Evolutionary conservation across 2,329 filamentous ascomycete species (phyloP).

Genomic region (Pyricularia pennisetigena): DNA sequence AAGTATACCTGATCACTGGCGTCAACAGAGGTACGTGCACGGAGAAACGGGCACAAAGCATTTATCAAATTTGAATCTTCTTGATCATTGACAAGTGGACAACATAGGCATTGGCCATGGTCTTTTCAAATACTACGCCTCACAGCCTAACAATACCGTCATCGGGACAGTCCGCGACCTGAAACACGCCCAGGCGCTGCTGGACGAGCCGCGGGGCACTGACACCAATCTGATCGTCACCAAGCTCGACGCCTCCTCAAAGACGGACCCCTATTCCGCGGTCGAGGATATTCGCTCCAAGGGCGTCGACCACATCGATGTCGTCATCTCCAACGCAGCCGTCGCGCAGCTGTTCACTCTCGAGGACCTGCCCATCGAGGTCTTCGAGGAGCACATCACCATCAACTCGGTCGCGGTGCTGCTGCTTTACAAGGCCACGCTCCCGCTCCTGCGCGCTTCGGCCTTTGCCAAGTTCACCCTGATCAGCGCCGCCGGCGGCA

Average conservation of each 20-base stretch:
- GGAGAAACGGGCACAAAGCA: too few relatives aligned
- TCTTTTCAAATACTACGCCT: not conserved
- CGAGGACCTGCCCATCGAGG: slow-evolving; percentile 8
- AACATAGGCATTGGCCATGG: not conserved
- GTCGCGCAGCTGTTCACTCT: slow-evolving; percentile 7
- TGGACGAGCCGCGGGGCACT: slow-evolving; percentile 53
- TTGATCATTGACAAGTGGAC: not conserved
- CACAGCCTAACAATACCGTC: not conserved
- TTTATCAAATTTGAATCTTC: too few relatives aligned
- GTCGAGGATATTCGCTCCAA: slow-evolving; percentile 5
- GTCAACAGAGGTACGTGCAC: not conserved
- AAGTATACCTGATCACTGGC: not conserved
- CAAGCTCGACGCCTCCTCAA: slow-evolving; percentile 12
- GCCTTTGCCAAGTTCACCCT: slow-evolving; percentile 12
- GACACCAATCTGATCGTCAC: slow-evolving; percentile 11
- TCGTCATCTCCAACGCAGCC: slow-evolving; percentile 19
- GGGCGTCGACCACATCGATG: slow-evolving; percentile 11
- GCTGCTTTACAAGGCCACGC: slow-evolving; percentile 13
- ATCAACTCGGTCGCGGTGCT: slow-evolving; percentile 14
- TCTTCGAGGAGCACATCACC: slow-evolving; percentile 11
- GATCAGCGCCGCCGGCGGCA: slow-evolving; percentile 15
- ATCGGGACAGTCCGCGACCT: not conserved
- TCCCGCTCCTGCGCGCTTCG: slow-evolving; percentile 9
- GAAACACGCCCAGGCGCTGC: slow-evolving; percentile 31
- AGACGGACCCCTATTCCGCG: slow-evolving; percentile 8